phyloP scores from a whole-genome alignment of 106 monocot genomes.

The Posidonia australis region DNA sequence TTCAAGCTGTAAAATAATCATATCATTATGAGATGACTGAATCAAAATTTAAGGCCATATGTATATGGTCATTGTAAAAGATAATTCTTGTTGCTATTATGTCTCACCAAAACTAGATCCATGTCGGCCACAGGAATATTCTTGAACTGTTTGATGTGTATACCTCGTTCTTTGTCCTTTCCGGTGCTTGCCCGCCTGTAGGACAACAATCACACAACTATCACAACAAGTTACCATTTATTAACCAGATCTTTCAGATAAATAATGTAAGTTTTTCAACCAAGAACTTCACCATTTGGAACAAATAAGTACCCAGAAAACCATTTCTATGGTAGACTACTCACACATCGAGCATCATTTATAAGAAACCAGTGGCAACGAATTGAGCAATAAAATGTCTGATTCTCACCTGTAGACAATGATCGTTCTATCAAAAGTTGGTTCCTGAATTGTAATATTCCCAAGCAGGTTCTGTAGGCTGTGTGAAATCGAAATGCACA shows the following conservation, averaged over 20 bases:
- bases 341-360: too few species aligned
- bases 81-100: neutral
- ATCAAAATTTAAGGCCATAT: too few species aligned
- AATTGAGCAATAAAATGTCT: neutral
- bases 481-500: conserved; percentile 7
- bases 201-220: neutral
- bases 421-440: conserved; percentile 91
- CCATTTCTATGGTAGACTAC: too few species aligned
- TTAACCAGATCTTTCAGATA: too few species aligned
- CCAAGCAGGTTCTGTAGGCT: conserved; percentile 62
- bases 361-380: neutral
- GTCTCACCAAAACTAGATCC: conserved; percentile 74
- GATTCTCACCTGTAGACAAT: conserved; percentile 65
- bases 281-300: too few species aligned
- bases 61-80: too few species aligned
- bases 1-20: conserved; percentile 61
- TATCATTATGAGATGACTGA: too few species aligned
- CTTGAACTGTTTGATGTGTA: conserved; percentile 78
- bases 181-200: conserved; percentile 43
- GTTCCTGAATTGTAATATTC: conserved; percentile 79
- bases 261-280: too few species aligned
- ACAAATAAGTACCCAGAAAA: too few species aligned
- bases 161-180: conserved; percentile 48
- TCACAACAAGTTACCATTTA: too few species aligned
- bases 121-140: conserved; percentile 98